A percentile compares a stretch with the other conserved stretches of the same genome.
Evolutionary conservation across 306 rosid species (phyloP).

Genomic region (Quercus mongolica): DNA sequence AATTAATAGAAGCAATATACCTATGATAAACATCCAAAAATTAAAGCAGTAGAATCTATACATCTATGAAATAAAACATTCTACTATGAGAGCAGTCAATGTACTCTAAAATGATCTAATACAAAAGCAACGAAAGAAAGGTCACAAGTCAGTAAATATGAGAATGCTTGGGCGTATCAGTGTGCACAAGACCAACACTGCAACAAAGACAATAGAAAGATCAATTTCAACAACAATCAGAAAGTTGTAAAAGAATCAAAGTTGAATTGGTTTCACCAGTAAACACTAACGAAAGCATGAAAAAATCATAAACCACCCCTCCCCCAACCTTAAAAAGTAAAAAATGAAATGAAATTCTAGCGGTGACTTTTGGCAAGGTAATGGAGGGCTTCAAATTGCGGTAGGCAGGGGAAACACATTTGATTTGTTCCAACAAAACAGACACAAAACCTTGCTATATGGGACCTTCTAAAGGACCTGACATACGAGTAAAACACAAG

Average conservation of each 20-base stretch:
- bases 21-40: background rate
- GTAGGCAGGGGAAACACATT: background rate
- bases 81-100: background rate
- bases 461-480: background rate
- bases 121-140: background rate
- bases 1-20: background rate
- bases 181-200: no score
- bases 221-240: no score
- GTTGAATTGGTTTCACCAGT: no score
- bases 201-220: no score
- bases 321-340: no score
- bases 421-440: no score
- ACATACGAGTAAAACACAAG: background rate
- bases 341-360: background rate
- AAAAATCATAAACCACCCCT: no score
- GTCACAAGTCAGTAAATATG: no score
- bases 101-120: background rate
- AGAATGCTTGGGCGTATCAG: no score
- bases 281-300: no score
- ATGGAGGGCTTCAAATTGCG: background rate
- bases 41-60: background rate
- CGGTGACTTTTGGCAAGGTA: background rate
- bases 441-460: background rate
- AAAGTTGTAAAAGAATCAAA: no score
- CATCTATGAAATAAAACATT: background rate